These are phyloP conservation scores for Sarocladium strictum DNA, from an alignment of 2,329 filamentous ascomycete species.

Conservation along the genomic window DNA sequence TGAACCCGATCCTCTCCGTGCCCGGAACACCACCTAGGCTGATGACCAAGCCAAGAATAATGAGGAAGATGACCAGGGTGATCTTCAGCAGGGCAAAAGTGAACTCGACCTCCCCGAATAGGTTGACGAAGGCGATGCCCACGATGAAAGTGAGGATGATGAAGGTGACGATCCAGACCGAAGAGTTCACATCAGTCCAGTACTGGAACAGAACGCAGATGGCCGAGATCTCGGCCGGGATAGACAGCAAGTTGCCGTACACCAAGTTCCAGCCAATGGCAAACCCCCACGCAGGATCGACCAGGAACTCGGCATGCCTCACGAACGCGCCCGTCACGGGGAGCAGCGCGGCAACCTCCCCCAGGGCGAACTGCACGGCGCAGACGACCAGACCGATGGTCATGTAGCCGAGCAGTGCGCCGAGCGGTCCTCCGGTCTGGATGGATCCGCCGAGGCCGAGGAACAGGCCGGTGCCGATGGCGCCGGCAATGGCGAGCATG, in stretches of 20 bases:
- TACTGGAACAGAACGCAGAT: conserved; percentile 57
- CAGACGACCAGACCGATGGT: conserved; percentile 51
- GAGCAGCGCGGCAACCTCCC: conserved; percentile 53
- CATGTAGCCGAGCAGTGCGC: conserved; percentile 45
- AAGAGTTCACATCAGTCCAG: conserved; percentile 53
- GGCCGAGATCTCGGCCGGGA: conserved; percentile 57
- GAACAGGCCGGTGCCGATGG: conserved; percentile 56
- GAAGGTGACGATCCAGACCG: conserved; percentile 44
- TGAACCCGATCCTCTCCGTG: conserved; percentile 55
- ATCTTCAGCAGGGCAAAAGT: conserved; percentile 50
- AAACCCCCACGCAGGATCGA: conserved; percentile 55
- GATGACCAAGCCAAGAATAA: conserved; percentile 56
- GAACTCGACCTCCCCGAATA: conserved; percentile 55
- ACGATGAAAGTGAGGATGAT: conserved; percentile 49
- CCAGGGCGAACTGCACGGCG: conserved; percentile 52
- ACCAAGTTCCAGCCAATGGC: conserved; percentile 49
- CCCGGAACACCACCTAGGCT: conserved; percentile 57
- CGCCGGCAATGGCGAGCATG: conserved; percentile 57
- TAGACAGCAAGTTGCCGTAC: conserved; percentile 47
- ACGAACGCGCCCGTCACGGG: conserved; percentile 60
- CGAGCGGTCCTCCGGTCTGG: conserved; percentile 40
- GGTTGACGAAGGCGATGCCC: conserved; percentile 50
- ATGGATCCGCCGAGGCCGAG: conserved; percentile 52
- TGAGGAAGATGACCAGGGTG: conserved; percentile 54
- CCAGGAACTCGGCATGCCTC: conserved; percentile 52